phyloP scores from a whole-genome alignment of 2,329 filamentous ascomycete genomes.

The Nemania sp. region DNA sequence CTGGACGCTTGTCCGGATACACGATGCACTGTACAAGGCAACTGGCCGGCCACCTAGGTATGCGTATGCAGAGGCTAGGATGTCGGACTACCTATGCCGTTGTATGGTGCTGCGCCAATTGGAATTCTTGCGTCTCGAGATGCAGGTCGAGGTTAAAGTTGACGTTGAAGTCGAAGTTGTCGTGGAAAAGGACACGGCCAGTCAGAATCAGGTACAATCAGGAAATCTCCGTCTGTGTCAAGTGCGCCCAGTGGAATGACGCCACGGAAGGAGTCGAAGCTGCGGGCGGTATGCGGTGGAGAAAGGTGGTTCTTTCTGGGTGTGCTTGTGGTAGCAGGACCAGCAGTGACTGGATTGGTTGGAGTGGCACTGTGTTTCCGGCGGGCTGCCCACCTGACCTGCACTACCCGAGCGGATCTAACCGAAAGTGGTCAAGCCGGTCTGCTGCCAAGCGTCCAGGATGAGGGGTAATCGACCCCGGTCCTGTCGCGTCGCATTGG shows the following conservation, averaged over 20 bases:
- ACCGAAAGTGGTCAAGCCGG: slow-evolving; percentile 10
- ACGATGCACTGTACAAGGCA: not conserved
- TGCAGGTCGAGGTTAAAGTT: no score
- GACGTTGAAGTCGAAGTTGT: not conserved
- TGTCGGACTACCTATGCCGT: not conserved
- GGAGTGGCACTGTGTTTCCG: slow-evolving; percentile 23
- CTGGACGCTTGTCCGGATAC: slow-evolving; percentile 2
- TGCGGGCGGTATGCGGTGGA: not conserved
- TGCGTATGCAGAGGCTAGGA: not conserved
- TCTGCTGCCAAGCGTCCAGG: slow-evolving; percentile 18
- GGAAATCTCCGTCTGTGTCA: not conserved
- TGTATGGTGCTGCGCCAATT: slow-evolving; percentile 15
- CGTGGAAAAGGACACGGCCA: not conserved
- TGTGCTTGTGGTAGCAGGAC: slow-evolving; percentile 1
- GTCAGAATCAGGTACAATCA: not conserved
- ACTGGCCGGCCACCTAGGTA: slow-evolving; percentile 11
- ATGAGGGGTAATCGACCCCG: slow-evolving; percentile 25
- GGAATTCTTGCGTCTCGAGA: not conserved
- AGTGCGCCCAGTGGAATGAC: not conserved
- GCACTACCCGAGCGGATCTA: slow-evolving; percentile 13
- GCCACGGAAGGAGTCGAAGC: not conserved
- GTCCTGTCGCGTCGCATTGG: not conserved
- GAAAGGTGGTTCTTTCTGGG: not conserved
- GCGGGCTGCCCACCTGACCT: slow-evolving; percentile 17
- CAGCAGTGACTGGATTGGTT: slow-evolving; percentile 15